Evolutionary conservation across 495 filamentous ascomycete species (phyloP), one percentile per base, ranked within the genome.

Genomic region (Hypoxylon perforatum): DNA sequence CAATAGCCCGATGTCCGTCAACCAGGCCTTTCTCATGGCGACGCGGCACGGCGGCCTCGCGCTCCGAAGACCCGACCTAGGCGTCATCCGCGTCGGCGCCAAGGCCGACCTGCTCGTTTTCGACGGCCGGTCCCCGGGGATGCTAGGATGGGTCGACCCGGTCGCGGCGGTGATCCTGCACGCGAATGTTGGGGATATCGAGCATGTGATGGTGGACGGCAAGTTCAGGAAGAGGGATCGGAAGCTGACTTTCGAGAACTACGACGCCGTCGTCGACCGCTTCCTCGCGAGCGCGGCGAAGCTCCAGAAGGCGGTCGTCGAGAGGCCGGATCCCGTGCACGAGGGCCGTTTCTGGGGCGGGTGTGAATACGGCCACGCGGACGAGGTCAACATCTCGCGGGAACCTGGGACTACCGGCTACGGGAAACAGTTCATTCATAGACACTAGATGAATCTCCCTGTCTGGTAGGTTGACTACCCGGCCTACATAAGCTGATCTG

Each of bases 31-130:
- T 71, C 59, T 83, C 14, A 69, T 85, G 12, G 80, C 78, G 5
- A 85, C 83, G 10, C 71, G 81, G 0, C 67, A 80, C 21, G 83
- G 83, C 38, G 83, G 68, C 6, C 73, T 77, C 15, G 81, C 83
- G 4, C 67, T 85, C n/a, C 57, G 77, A 8, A 67, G 80, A 1
- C 67, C 73, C 2, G 83, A 85, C 67, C 47, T 86, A 0, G 83
- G 83, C 49, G 75, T 76, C 10, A 73, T 85, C 50, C 68, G 57
- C 7, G 74, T 73, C 1, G 82, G 81, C 6, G 78, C 80, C 1
- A 80, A 80, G 56, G 82, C 82, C 1, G 82, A 85, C 49, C 45
- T 85, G n/a, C 77, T 82, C 14, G 74, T 85, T n/a, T 85, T 82
- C 72, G 72, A 83, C 53, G 82, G 80, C 12, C 72, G 66, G 0